Evolutionary conservation across 257 asterid genomes (phyloP), one percentile per base, ranked within the genome.

Genomic region (Scutellaria baicalensis): DNA sequence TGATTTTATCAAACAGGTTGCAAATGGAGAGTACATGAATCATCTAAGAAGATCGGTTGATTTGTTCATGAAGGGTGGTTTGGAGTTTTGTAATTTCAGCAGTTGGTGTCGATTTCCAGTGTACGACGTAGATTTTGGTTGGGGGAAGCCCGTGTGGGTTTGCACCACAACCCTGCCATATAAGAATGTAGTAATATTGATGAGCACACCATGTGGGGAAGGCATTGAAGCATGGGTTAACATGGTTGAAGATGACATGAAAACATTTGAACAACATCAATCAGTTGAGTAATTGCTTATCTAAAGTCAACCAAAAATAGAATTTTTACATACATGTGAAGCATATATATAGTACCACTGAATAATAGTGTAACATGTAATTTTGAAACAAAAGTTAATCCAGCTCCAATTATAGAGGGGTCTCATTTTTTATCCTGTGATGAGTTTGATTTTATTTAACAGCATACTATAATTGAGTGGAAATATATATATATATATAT

Each of bases 31-130:
- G 65, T 55, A 68, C 27, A 4, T 68, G 56, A n/a, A 68, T 12
- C 12, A 12, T 7, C n/a, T 45, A 39, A 35, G n/a, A 14, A 47
- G 33, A 11, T 18, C 43, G 0, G 68, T 9, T 10, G 59, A 47
- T 3, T 16, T 69, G 31, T 59, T 10, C 14, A 17, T 0, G 8
- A 36, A 33, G 12, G 61, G 61, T 8, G 65, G 40, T 35, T 0
- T 71, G 54, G 64, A 75, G 2, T 42, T 72, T 7, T 69, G 79
- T 0, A 70, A 51, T 8, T 81, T 78, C 20, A 75, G 54, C 45
- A 79, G 85, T 38, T 85, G 88, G 82, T 79, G 87, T 60, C 71
- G 84, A 40, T 81, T 86, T 58, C 76, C 84, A 0, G 11, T 81
- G 12, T 71, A 75, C 50, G 76, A 66, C 43, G 73, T 73, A 8